Base-by-base conservation (phyloP, 2,329 filamentous ascomycete genomes). In the Claviceps sorghi region DNA sequence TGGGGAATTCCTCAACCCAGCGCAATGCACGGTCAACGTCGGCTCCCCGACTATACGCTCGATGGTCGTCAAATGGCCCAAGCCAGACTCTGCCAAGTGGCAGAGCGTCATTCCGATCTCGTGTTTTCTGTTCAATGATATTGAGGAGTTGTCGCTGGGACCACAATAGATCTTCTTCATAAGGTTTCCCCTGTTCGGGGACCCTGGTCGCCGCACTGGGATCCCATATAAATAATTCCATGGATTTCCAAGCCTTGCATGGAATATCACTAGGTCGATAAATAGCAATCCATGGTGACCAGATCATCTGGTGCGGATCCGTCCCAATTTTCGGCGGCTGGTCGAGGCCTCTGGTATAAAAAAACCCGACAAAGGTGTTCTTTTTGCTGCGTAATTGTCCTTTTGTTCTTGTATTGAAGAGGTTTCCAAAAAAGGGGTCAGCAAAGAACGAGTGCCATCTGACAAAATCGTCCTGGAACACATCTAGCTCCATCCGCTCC, bases 191-290 rank as follows among this genome's bases (percentile, higher is more conserved):
- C 15, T 55, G 53, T 0, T 53, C 49, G 0, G 57, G 54, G 7
- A 64, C 60, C 29, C 60, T 64, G 1, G 61, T 56, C 1, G 54
- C 57, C 8, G 66, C 64, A 1, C 61, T 57, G 1, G 65, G 53
- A 55, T 81, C 78, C 77, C 77, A 80, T 41, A 82, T 75, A 6
- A 81, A 64, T 13, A 82, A 57, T 57, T 81, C 77, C 2, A 68
- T 67, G 2, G 51, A 49, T 0, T 2, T 56, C 59, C 65, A 72
- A 1, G 61, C 57, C 22, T 51, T 60, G 1, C 9, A 15, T 52
- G 72, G 66, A 1, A 67, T 63, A n/a, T 72, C 63, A 4, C 64
- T 58, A 0, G 73, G 70, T 11, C 78, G 70, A 53, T 72, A 70
- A 15, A 77, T 58, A 0, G 65, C 74, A 36, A 80, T 56, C 77